phyloP scores from a whole-genome alignment of 768 basidiomycete genomes.

The Lentinus tigrinus region DNA sequence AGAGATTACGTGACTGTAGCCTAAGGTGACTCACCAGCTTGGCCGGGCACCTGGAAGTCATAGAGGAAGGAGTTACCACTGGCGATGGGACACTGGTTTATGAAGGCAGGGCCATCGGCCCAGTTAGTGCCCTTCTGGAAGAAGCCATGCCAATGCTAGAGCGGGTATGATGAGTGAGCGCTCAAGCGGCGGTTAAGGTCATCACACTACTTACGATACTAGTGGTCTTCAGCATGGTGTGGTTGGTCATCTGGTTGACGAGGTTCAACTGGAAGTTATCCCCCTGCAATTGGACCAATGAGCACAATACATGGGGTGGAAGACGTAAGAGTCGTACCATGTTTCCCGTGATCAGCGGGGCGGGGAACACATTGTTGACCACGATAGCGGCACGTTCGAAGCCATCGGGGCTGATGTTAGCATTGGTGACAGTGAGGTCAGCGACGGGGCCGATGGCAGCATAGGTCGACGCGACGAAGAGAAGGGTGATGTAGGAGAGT shows the following conservation, averaged over 20 bases:
- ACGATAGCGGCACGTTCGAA: constrained; percentile 21
- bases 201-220: constrained; percentile 10
- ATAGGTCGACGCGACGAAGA: not conserved
- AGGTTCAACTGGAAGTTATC: constrained; percentile 23
- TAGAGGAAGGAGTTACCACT: constrained; percentile 40
- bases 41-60: constrained; percentile 29
- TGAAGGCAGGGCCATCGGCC: constrained; percentile 46
- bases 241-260: constrained; percentile 16
- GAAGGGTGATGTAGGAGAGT: constrained; percentile 6
- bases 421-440: constrained; percentile 18
- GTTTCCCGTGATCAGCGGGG: constrained; percentile 17
- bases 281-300: constrained; percentile 1
- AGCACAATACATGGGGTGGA: not conserved
- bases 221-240: constrained; percentile 20
- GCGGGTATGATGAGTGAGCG: not conserved
- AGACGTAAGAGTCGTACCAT: constrained; percentile 4
- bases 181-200: not conserved
- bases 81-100: constrained; percentile 37
- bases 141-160: constrained; percentile 46
- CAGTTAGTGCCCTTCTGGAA: constrained; percentile 41
- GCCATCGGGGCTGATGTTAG: constrained; percentile 29
- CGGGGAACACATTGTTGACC: constrained; percentile 17
- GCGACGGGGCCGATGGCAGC: constrained; percentile 16
- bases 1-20: not conserved
- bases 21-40: constrained; percentile 17